These are phyloP conservation scores for Salix brachista DNA, from an alignment of 345 rosid genomes.

Conservation along the genomic window DNA sequence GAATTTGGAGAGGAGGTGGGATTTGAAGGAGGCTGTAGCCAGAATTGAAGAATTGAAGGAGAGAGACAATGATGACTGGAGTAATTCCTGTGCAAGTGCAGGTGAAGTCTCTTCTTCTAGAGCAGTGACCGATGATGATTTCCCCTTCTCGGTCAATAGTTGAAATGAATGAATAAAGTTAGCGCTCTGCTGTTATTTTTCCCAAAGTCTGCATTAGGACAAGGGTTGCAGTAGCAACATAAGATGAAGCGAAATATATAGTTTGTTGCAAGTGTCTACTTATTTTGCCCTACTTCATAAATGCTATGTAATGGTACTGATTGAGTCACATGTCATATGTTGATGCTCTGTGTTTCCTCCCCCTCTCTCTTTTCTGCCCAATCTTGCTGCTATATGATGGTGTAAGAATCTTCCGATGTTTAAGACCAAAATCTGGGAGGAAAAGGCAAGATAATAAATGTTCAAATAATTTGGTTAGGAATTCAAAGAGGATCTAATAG, in stretches of 20 bases:
- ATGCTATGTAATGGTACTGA: background rate
- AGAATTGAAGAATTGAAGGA: slow-evolving; percentile 57
- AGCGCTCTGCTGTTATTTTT: background rate
- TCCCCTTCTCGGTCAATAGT: slow-evolving; percentile 43
- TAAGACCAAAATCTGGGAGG: too few relatives aligned
- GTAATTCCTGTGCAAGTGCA: slow-evolving; percentile 51
- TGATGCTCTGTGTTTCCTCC: background rate
- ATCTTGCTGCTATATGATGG: too few relatives aligned
- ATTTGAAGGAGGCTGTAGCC: slow-evolving; percentile 50
- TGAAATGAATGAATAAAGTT: background rate
- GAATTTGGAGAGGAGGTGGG: slow-evolving; percentile 69
- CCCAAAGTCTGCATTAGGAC: background rate
- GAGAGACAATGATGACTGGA: slow-evolving; percentile 44
- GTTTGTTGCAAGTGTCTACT: background rate
- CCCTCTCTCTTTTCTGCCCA: too few relatives aligned
- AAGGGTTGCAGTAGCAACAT: too few relatives aligned
- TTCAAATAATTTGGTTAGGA: too few relatives aligned
- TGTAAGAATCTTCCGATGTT: too few relatives aligned
- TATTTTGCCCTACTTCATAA: background rate
- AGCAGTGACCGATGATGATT: slow-evolving; percentile 51
- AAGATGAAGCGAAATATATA: too few relatives aligned
- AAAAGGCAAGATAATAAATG: too few relatives aligned
- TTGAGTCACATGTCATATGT: background rate
- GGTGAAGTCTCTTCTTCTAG: slow-evolving; percentile 53
- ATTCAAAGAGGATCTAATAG: too few relatives aligned